Evolutionary conservation across 2,329 filamentous ascomycete species (phyloP).

Genomic region (Aspergillus neoniger): DNA sequence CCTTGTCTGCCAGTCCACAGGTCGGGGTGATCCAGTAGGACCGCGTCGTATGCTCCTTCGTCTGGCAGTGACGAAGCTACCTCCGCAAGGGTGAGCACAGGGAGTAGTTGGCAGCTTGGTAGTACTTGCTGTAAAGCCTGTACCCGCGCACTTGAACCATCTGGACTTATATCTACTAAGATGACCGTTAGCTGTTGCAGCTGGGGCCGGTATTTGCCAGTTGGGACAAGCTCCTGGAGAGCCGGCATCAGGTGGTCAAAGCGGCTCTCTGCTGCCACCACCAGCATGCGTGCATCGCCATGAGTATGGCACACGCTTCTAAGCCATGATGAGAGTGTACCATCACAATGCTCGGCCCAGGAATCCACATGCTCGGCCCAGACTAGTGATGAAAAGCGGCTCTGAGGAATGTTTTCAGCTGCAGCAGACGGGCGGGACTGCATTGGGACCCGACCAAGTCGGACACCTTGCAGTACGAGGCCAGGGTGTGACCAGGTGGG

Average conservation of each 20-base stretch:
- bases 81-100: not conserved
- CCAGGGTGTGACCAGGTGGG: slow-evolving; percentile 19
- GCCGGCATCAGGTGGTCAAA: not conserved
- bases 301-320: not conserved
- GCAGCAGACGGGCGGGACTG: too few species aligned
- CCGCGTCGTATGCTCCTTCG: not conserved
- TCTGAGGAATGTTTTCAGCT: not conserved
- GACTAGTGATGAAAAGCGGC: not conserved
- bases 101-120: not conserved
- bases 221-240: not conserved
- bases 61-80: not conserved
- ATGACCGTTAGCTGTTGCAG: not conserved
- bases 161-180: not conserved
- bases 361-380: slow-evolving; percentile 8
- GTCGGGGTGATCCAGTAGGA: not conserved
- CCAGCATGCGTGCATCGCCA: not conserved
- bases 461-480: slow-evolving; percentile 23
- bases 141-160: not conserved
- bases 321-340: not conserved
- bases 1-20: too few species aligned
- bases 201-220: not conserved
- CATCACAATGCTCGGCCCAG: too few species aligned
- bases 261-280: not conserved
- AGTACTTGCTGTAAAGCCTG: not conserved
- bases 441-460: slow-evolving; percentile 20